Percentiles rank a stretch among this genome's conserved stretches.
phyloP scores from a whole-genome alignment of 1,284 basidiomycete genomes.

The Trichosporon ovoides region DNA sequence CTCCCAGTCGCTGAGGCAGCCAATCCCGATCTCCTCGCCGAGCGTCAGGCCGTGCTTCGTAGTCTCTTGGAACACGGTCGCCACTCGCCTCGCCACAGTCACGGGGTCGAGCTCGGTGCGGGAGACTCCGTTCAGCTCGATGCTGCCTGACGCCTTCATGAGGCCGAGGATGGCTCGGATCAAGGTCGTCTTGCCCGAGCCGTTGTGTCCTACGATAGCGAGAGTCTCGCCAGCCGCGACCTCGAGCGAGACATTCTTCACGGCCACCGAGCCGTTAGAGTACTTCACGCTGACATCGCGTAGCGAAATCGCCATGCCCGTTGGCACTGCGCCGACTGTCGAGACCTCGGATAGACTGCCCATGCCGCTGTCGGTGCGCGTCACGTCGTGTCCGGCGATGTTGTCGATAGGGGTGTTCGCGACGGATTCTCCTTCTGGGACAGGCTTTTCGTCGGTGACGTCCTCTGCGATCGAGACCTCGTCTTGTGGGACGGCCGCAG shows the following conservation, averaged over 20 bases:
- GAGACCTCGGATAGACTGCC: too few species aligned
- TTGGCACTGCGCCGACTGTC: too few species aligned
- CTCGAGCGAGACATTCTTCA: slow-evolving; percentile 57
- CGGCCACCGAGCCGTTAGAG: background rate
- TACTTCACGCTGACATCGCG: background rate
- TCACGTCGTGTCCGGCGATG: too few species aligned
- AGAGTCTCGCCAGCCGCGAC: slow-evolving; percentile 67
- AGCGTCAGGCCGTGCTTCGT: slow-evolving; percentile 67
- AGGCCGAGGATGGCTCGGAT: slow-evolving; percentile 70
- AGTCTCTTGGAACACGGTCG: slow-evolving; percentile 75
- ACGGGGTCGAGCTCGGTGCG: slow-evolving; percentile 59
- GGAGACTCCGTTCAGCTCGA: slow-evolving; percentile 61
- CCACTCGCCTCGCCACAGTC: slow-evolving; percentile 64
- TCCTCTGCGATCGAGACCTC: too few species aligned
- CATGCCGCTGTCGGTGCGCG: too few species aligned
- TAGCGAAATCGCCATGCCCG: background rate
- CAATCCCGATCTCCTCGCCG: slow-evolving; percentile 71
- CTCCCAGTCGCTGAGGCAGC: slow-evolving; percentile 52
- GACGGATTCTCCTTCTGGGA: too few species aligned
- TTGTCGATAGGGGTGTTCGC: too few species aligned
- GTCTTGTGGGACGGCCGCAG: too few species aligned
- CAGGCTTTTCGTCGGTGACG: too few species aligned
- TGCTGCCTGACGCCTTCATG: slow-evolving; percentile 53
- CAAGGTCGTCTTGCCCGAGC: slow-evolving; percentile 6
- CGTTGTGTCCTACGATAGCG: slow-evolving; percentile 49